Percentiles rank a stretch among this genome's conserved stretches.
Evolutionary conservation across 805 yeast genomes (phyloP).

Genomic region (Pichia paraexigua): DNA sequence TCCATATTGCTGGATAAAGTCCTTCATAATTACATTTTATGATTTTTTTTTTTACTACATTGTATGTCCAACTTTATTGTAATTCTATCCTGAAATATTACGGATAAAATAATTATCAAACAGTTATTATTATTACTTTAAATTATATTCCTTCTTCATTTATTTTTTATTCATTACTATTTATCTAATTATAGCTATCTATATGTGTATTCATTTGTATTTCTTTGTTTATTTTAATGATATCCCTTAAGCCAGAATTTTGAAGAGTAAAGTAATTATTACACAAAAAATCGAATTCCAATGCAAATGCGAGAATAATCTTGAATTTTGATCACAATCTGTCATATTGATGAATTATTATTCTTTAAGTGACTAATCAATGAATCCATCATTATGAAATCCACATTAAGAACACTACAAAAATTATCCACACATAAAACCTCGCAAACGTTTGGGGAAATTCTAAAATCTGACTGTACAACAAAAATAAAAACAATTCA

Average conservation of each 20-base stretch:
- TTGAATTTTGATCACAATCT: no score
- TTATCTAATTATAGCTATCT: not conserved
- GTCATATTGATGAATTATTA: no score
- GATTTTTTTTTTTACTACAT: no score
- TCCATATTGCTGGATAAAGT: no score
- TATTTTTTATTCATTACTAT: not conserved
- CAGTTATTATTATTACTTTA: not conserved
- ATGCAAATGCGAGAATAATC: not conserved
- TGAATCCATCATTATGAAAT: not conserved
- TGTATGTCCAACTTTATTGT: not conserved
- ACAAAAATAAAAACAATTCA: not conserved
- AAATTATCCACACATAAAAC: not conserved
- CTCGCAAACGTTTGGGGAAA: conserved; percentile 12
- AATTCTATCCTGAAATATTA: not conserved
- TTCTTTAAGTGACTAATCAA: no score
- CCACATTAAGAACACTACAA: not conserved
- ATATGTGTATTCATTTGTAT: not conserved
- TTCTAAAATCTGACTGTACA: not conserved
- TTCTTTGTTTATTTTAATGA: not conserved
- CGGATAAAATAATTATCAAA: not conserved
- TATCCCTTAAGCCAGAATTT: not conserved
- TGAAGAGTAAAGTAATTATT: not conserved
- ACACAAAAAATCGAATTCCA: not conserved
- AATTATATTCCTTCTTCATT: not conserved
- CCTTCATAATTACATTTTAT: no score